These are phyloP conservation scores for Kluyveromyces siamensis DNA, from an alignment of 805 yeast species.

Conservation along the genomic window DNA sequence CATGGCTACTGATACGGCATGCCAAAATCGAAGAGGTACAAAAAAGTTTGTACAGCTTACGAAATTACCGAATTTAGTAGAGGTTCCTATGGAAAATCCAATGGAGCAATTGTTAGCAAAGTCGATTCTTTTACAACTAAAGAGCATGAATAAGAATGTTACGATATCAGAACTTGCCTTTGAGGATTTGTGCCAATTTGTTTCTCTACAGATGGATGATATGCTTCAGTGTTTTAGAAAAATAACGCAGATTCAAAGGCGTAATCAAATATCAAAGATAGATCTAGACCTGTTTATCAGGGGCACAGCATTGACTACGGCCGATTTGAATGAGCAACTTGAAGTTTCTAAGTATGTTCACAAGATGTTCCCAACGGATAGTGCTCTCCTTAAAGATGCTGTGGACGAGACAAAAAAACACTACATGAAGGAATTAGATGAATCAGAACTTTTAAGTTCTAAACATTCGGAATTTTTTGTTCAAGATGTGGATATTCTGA, in stretches of 20 bases:
- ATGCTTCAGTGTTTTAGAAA: conserved; percentile 37
- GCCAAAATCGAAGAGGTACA: neutral
- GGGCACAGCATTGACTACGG: conserved; percentile 33
- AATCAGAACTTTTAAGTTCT: conserved; percentile 8
- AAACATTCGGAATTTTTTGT: conserved; percentile 7
- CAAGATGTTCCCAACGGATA: conserved; percentile 10
- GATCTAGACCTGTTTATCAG: conserved; percentile 41
- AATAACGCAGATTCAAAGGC: conserved; percentile 50
- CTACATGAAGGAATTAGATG: conserved; percentile 2
- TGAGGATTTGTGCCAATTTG: conserved; percentile 30
- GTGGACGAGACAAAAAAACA: conserved; percentile 7
- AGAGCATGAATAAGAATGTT: conserved; percentile 25
- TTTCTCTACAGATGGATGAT: conserved; percentile 30
- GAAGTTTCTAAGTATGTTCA: conserved; percentile 17
- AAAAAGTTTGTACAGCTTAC: conserved; percentile 2
- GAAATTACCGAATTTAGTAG: conserved; percentile 14
- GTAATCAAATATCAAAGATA: conserved; percentile 41
- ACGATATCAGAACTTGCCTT: conserved; percentile 29
- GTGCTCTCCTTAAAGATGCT: conserved; percentile 2
- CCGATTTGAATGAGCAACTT: conserved; percentile 33
- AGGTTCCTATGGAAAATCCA: conserved; percentile 15
- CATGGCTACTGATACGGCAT: neutral
- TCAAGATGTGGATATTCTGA: conserved; percentile 11
- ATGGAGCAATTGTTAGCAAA: conserved; percentile 18
- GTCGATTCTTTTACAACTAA: conserved; percentile 32